phyloP scores from a whole-genome alignment of 371 early-diverging fungal species.

The Rhizomucor pusillus region DNA sequence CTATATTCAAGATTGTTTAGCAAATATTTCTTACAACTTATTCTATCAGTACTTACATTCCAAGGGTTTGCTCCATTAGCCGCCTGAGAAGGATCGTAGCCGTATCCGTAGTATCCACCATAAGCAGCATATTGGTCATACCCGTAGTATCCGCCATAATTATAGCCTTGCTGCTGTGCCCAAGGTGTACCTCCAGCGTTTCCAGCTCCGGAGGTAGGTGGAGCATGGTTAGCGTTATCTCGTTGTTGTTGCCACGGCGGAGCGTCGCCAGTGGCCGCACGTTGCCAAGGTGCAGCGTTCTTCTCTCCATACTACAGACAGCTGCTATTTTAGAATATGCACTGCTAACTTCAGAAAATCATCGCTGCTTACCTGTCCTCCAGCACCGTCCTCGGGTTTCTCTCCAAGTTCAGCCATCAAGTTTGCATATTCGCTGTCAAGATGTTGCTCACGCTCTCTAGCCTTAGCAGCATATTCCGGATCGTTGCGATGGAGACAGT shows the following conservation, averaged over 20 bases:
- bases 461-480: conserved; percentile 69
- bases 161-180: conserved; percentile 17
- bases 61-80: background rate
- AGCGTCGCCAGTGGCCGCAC: conserved; percentile 25
- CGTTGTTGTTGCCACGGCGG: conserved; percentile 39
- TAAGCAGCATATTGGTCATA: conserved; percentile 15
- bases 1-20: conserved; percentile 12
- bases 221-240: conserved; percentile 13
- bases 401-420: conserved; percentile 91
- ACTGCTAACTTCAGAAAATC: background rate
- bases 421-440: conserved; percentile 85
- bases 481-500: conserved; percentile 79
- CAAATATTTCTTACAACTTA: background rate
- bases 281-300: conserved; percentile 56
- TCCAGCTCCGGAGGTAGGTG: conserved; percentile 17
- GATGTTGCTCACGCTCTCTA: conserved; percentile 75
- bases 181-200: conserved; percentile 32
- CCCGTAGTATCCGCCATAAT: conserved; percentile 15
- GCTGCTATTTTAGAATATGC: conserved; percentile 11
- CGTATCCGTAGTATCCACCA: conserved; percentile 27
- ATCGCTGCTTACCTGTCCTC: conserved; percentile 25
- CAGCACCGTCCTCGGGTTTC: conserved; percentile 41
- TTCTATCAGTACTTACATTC: too few species aligned
- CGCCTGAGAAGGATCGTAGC: conserved; percentile 21
- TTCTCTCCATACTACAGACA: conserved; percentile 5